A percentile compares a stretch with the other conserved stretches of the same genome.
Conservation (phyloP, 169 alveolate genomes). For the Sarcocystis neurona region DNA sequence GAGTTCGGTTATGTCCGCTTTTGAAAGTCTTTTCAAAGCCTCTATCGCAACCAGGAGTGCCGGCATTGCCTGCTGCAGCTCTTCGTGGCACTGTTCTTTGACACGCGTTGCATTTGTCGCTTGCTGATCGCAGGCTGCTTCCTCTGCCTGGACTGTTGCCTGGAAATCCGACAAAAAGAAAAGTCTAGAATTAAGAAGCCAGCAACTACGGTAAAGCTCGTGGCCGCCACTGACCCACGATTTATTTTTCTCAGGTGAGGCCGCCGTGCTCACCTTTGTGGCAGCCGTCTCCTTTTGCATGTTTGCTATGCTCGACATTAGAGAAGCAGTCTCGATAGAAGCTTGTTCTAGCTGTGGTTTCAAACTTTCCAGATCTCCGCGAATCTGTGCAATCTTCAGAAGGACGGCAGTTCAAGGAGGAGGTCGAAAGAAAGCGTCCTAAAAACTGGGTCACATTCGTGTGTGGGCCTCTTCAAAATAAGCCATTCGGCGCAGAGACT, state of each 20-base stretch:
- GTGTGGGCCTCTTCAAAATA: no score
- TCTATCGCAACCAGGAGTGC: slow-evolving; percentile 87
- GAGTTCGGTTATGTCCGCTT: slow-evolving; percentile 91
- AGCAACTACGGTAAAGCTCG: not conserved
- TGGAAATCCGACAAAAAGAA: slow-evolving; percentile 78
- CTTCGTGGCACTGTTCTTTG: slow-evolving; percentile 85
- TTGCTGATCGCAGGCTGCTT: slow-evolving; percentile 81
- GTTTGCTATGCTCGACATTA: slow-evolving; percentile 84
- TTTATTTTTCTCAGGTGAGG: slow-evolving; percentile 5
- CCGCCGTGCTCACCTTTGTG: slow-evolving; percentile 70
- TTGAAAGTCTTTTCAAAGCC: slow-evolving; percentile 89
- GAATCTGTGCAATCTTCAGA: slow-evolving; percentile 84
- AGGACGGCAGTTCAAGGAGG: no score
- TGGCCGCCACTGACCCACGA: not conserved
- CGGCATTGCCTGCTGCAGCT: slow-evolving; percentile 93
- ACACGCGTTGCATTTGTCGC: slow-evolving; percentile 86
- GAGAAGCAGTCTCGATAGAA: slow-evolving; percentile 88
- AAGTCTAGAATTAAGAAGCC: not conserved
- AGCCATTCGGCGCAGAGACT: no score
- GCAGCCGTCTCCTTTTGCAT: slow-evolving; percentile 89
- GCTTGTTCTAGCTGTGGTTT: slow-evolving; percentile 84
- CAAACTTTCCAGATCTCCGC: slow-evolving; percentile 83
- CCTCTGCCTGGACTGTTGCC: slow-evolving; percentile 89
- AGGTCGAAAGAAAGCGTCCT: no score
- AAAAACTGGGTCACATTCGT: no score